phyloP scores from a whole-genome alignment of 2,329 filamentous ascomycete species.

The Diaporthe humulicola region DNA sequence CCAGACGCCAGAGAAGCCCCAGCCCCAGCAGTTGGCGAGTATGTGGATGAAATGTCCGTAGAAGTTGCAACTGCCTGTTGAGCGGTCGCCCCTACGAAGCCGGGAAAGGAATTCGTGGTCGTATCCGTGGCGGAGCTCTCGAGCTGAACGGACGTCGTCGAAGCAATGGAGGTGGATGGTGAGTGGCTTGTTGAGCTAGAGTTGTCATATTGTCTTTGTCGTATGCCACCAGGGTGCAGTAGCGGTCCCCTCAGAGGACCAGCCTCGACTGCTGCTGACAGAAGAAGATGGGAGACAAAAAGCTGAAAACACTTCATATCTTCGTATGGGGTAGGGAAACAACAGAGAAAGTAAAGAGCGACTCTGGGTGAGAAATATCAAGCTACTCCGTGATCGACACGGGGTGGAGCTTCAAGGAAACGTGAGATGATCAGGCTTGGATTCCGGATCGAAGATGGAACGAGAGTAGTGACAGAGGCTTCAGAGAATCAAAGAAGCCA shows the following conservation, averaged over 20 bases:
- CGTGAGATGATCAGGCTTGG: neutral
- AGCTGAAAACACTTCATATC: constrained; percentile 29
- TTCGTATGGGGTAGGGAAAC: constrained; percentile 2
- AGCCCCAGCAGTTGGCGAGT: neutral
- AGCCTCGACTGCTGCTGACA: constrained; percentile 39
- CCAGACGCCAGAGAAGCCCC: constrained; percentile 4
- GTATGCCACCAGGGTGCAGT: constrained; percentile 26
- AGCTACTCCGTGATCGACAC: constrained; percentile 13
- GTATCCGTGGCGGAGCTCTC: neutral
- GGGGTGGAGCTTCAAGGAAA: neutral
- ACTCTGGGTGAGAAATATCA: constrained; percentile 24
- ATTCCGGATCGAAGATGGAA: neutral
- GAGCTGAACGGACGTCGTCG: neutral
- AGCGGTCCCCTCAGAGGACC: constrained; percentile 38
- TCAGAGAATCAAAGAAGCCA: constrained; percentile 24
- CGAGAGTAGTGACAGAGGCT: constrained; percentile 14
- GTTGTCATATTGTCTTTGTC: constrained; percentile 32
- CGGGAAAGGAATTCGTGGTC: neutral
- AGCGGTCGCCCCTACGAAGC: constrained; percentile 5
- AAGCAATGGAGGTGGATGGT: neutral
- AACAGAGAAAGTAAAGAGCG: constrained; percentile 25
- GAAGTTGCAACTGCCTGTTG: constrained; percentile 1
- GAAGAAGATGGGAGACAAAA: constrained; percentile 34
- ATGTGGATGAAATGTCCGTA: neutral
- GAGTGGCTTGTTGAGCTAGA: constrained; percentile 7